phyloP scores from a whole-genome alignment of 78 protist genomes.

The Cavenderia fasciculata region DNA sequence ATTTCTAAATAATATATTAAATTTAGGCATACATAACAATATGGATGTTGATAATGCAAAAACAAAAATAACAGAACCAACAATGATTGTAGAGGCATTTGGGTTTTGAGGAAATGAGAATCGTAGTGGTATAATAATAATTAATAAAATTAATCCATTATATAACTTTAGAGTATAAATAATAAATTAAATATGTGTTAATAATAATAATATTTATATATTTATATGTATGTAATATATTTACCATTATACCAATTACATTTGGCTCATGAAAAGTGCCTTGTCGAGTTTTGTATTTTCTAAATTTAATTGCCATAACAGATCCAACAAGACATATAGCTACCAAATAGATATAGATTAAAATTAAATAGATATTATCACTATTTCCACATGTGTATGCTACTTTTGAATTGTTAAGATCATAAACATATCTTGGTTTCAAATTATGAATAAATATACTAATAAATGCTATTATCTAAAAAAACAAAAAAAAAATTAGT shows the following conservation, averaged over 20 bases:
- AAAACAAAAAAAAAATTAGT: background rate
- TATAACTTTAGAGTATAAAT: background rate
- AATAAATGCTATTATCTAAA: background rate
- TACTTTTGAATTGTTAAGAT: background rate
- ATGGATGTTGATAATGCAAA: background rate
- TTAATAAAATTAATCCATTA: background rate
- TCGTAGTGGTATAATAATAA: background rate
- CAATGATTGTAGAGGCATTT: background rate
- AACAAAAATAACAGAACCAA: background rate
- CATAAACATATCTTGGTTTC: background rate
- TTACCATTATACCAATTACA: background rate
- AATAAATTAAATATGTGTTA: background rate
- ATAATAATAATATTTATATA: background rate
- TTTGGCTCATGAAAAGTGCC: constrained; percentile 7
- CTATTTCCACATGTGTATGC: background rate
- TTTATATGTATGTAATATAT: background rate
- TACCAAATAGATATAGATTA: background rate
- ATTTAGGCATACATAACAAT: background rate
- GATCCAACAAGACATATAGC: background rate
- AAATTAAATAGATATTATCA: background rate
- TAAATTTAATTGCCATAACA: background rate
- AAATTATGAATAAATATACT: background rate
- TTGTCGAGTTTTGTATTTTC: background rate
- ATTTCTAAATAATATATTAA: background rate
- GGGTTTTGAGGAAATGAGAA: background rate